These are phyloP conservation scores for Litchi chinensis DNA, from an alignment of 345 rosid genomes.

Conservation along the genomic window DNA sequence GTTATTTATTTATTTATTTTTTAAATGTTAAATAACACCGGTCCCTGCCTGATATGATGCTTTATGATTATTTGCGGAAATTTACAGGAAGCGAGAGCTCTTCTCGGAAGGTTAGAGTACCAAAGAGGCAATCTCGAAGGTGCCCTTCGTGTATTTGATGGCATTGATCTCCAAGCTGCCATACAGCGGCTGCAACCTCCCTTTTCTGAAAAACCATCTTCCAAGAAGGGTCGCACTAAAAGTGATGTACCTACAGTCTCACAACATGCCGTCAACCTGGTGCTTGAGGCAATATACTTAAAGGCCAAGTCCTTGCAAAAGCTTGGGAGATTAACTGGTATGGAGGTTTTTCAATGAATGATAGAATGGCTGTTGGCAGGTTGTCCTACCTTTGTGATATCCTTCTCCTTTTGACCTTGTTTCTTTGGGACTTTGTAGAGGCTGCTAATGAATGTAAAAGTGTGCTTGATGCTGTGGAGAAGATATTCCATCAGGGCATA, in stretches of 20 bases:
- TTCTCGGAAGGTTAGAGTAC: constrained; percentile 90
- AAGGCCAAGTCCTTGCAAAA: constrained; percentile 95
- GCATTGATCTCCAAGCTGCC: constrained; percentile 92
- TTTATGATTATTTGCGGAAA: constrained; percentile 15
- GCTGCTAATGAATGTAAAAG: constrained; percentile 83
- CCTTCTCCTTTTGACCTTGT: constrained; percentile 18
- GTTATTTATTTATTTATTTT: not conserved
- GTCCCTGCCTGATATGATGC: constrained; percentile 8
- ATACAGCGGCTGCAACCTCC: constrained; percentile 70
- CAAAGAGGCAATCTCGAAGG: constrained; percentile 94
- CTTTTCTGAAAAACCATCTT: constrained; percentile 48
- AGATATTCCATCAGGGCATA: constrained; percentile 79
- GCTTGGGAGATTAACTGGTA: constrained; percentile 78
- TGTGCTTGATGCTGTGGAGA: constrained; percentile 91
- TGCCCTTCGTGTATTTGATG: constrained; percentile 90
- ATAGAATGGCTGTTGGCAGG: not conserved
- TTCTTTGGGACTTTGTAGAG: constrained; percentile 48
- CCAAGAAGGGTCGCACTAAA: constrained; percentile 57
- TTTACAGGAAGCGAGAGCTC: constrained; percentile 92
- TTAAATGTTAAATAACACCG: not conserved
- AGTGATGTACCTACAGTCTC: constrained; percentile 53
- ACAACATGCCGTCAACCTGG: constrained; percentile 82
- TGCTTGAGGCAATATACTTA: constrained; percentile 87
- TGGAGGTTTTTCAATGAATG: constrained; percentile 8
- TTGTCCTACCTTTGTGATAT: not conserved